Evolutionary conservation across 176 grass and related monocot genomes (phyloP).

Genomic region (Cymbopogon citratus): DNA sequence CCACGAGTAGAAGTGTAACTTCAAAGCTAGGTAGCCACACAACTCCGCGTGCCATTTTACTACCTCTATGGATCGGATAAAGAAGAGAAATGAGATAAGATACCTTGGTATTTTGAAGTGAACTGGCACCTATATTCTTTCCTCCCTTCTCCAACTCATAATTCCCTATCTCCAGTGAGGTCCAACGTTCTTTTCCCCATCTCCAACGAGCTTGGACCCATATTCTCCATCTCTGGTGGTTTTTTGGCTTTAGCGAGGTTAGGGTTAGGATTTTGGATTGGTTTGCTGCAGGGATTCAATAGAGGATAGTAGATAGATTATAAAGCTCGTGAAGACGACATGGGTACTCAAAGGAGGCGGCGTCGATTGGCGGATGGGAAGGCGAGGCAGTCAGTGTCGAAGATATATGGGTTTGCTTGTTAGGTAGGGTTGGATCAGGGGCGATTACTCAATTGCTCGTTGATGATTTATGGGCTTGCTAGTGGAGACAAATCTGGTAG

Average conservation of each 20-base stretch:
- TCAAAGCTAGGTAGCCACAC: neutral
- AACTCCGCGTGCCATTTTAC: neutral
- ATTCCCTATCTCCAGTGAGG: neutral
- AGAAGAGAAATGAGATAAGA: neutral
- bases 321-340: neutral
- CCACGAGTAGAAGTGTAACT: neutral
- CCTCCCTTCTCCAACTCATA: neutral
- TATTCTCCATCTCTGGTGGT: neutral
- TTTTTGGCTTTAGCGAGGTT: neutral
- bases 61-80: neutral
- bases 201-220: too few species aligned
- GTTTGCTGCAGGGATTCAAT: neutral
- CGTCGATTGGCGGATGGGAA: neutral
- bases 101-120: neutral
- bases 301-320: neutral
- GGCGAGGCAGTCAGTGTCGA: accelerated
- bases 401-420: neutral
- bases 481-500: neutral
- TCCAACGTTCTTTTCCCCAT: neutral
- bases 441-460: accelerated
- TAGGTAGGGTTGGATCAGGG: neutral
- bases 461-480: too few species aligned
- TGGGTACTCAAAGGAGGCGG: neutral
- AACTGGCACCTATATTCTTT: too few species aligned
- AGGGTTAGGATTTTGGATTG: neutral